Conservation (phyloP, 768 basidiomycete genomes). For the Boletus rubroflammeus region DNA sequence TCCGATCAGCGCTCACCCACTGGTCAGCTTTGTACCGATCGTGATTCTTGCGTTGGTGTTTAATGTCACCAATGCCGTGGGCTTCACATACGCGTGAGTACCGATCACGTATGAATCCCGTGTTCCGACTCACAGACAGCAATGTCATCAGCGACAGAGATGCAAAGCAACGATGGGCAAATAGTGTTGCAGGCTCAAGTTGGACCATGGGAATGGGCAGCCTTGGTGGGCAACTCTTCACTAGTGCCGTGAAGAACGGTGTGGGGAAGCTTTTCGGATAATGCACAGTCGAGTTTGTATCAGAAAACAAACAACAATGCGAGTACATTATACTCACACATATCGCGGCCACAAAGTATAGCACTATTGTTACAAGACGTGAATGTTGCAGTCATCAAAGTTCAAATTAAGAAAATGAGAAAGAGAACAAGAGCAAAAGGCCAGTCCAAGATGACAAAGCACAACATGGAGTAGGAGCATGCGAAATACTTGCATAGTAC, state of each 20-base stretch:
- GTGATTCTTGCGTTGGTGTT: constrained; percentile 92
- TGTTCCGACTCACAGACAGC: constrained; percentile 14
- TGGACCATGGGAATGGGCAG: constrained; percentile 78
- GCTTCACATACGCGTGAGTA: constrained; percentile 91
- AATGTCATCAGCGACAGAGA: constrained; percentile 68
- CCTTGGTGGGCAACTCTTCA: constrained; percentile 79
- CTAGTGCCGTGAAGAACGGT: constrained; percentile 77
- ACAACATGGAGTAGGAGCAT: constrained; percentile 22
- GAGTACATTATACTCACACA: constrained; percentile 2
- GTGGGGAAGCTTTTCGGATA: constrained; percentile 74
- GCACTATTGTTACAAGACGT: constrained; percentile 31
- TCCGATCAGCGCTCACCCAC: constrained; percentile 7
- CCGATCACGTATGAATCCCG: constrained; percentile 2
- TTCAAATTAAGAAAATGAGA: constrained; percentile 7
- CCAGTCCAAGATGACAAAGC: constrained; percentile 25
- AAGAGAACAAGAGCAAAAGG: neutral
- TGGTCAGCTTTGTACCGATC: constrained; percentile 84
- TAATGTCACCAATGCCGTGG: constrained; percentile 93
- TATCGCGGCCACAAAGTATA: constrained; percentile 13
- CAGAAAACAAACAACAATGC: constrained; percentile 12
- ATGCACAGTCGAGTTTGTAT: neutral
- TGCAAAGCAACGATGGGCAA: constrained; percentile 90
- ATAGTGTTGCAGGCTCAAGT: constrained; percentile 59
- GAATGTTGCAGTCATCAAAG: constrained; percentile 25
- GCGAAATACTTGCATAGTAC: constrained; percentile 19